phyloP scores from a whole-genome alignment of 2,329 filamentous ascomycete genomes.

The Colletotrichum scovillei region DNA sequence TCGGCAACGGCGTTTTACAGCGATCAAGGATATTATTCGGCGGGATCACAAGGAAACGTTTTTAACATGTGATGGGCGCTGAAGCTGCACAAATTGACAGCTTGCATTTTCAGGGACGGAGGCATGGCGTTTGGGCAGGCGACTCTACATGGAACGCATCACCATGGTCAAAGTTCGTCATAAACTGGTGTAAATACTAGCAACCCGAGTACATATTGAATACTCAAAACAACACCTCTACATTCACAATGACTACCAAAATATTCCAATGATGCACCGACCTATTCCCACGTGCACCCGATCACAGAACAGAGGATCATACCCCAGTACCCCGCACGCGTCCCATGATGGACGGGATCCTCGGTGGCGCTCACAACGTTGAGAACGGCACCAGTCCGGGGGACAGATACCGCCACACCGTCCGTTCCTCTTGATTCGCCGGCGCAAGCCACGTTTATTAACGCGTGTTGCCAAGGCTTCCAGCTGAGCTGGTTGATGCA shows the following conservation, averaged over 20 bases:
- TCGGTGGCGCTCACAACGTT: neutral
- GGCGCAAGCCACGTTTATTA: neutral
- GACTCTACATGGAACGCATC: slow-evolving; percentile 1
- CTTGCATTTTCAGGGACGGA: slow-evolving; percentile 1
- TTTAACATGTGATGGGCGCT: neutral
- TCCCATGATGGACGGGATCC: slow-evolving; percentile 20
- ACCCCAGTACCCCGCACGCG: slow-evolving; percentile 31
- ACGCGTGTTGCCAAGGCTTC: neutral
- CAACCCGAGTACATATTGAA: neutral
- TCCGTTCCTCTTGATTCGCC: neutral
- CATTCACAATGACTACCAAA: neutral
- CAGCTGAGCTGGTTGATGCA: neutral
- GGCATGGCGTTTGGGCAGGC: slow-evolving; percentile 14
- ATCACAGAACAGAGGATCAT: slow-evolving; percentile 5
- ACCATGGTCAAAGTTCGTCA: slow-evolving; percentile 5
- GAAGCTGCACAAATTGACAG: slow-evolving; percentile 14
- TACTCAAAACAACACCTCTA: neutral
- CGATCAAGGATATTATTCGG: neutral
- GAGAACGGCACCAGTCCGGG: slow-evolving; percentile 5
- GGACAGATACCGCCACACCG: neutral
- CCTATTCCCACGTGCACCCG: neutral
- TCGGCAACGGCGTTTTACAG: slow-evolving; percentile 23
- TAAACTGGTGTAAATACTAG: neutral
- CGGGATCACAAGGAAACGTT: neutral
- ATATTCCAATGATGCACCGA: neutral